Evolutionary conservation across 1,284 basidiomycete species (phyloP).

Genomic region (Cryptococcus sp.): DNA sequence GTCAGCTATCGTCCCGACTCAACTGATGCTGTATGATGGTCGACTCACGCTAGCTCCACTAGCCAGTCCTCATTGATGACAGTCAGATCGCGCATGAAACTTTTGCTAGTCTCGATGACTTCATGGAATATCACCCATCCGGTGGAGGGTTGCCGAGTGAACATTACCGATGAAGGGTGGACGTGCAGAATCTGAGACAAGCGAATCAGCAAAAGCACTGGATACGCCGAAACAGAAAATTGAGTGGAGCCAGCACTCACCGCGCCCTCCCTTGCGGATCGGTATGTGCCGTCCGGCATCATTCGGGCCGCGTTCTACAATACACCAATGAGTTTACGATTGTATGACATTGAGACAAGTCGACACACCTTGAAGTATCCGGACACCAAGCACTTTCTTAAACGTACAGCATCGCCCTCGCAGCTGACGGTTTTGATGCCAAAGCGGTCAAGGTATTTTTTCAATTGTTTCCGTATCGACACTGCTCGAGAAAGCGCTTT

Average conservation of each 20-base stretch:
- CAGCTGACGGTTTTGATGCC: conserved; percentile 75
- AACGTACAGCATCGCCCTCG: conserved; percentile 73
- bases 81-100: conserved; percentile 61
- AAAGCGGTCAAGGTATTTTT: conserved; percentile 89
- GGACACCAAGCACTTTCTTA: conserved; percentile 81
- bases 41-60: conserved; percentile 55
- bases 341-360: too few relatives aligned
- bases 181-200: conserved; percentile 71
- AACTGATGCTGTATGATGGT: neutral
- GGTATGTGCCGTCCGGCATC: conserved; percentile 85
- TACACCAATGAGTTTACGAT: neutral
- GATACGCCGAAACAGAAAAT: neutral
- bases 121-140: conserved; percentile 96
- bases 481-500: conserved; percentile 88
- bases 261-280: conserved; percentile 75
- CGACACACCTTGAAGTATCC: conserved; percentile 75
- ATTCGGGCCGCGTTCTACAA: conserved; percentile 76
- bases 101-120: conserved; percentile 92
- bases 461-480: conserved; percentile 86
- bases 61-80: conserved; percentile 60
- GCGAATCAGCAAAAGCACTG: too few relatives aligned
- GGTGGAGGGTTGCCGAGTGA: conserved; percentile 83
- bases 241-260: conserved; percentile 56
- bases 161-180: conserved; percentile 92
- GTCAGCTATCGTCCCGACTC: neutral